Base-by-base conservation (phyloP, 2,329 filamentous ascomycete genomes). In the Colletotrichum sp. region DNA sequence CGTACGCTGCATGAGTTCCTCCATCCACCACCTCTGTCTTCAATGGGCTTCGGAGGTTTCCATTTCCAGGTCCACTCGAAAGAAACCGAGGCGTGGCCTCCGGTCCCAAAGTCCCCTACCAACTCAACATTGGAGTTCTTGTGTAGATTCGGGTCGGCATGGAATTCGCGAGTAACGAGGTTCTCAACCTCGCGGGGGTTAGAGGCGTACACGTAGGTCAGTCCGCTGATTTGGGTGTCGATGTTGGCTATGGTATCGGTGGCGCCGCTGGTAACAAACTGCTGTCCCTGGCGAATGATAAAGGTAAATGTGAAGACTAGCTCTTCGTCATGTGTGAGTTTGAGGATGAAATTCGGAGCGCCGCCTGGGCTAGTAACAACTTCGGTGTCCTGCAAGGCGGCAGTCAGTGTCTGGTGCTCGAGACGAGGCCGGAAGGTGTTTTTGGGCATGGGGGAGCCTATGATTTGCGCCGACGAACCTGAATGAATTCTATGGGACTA, bases 1-100 rank as follows among this genome's bases (percentile, higher is more conserved):
- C 91, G 77, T 88, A 95, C 94, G 84, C 95, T 98, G 89, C 97
- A 99, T 80, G 94, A 95, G 82, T 98, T 99, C 82, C 95, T 95
- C 96, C 97, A 99, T 60, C 97, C 97, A 73, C 96, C 95, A 34
- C 95, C 95, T 81, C 92, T 92, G 83, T 98, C 96, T 82, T 98
- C 96, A 18, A 88, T 86, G 16, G 87, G 82, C 88, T 95, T 98
- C 48, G 97, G 97, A 10, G 97, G 95, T 82, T 94, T 95, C 96
- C 96, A 99, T 88, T 94, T 97, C 97, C 97, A 99, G 9, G 94
- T 93, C 96, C 96, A 99, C 78, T 96, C 94, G 82, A 98, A 98
- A 39, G 95, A 93, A 34, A 98, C 93, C 3, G 95, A 96, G 8
- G 94, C 88, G 81, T 89, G 95, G n/a, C 96, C 96, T 36, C 90